Evolutionary conservation across 768 basidiomycete species (phyloP).

Genomic region (Mycena galericulata): DNA sequence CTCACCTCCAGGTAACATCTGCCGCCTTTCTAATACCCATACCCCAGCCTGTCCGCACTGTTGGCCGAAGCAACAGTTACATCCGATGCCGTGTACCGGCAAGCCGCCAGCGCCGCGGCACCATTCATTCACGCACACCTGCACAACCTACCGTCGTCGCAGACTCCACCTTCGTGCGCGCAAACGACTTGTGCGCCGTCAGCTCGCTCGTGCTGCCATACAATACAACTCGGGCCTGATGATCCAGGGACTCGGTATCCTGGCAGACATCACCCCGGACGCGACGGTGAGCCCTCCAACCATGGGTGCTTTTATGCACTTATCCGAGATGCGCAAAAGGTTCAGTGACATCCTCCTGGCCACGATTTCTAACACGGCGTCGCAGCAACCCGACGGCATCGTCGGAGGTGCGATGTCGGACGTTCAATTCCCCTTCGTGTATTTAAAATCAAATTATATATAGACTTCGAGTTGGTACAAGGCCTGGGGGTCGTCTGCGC

Average conservation of each 20-base stretch:
- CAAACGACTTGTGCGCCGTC: no score
- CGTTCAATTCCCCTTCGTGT: not conserved
- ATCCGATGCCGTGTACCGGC: slow-evolving; percentile 7
- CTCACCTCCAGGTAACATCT: not conserved
- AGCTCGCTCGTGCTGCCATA: no score
- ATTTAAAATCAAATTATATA: not conserved
- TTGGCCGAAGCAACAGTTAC: slow-evolving; percentile 18
- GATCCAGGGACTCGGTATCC: not conserved
- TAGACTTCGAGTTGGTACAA: not conserved
- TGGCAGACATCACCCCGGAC: not conserved
- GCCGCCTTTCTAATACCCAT: not conserved
- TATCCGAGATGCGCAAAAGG: no score
- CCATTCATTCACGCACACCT: slow-evolving; percentile 20
- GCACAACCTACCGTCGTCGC: slow-evolving; percentile 11
- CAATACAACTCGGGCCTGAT: slow-evolving; percentile 7
- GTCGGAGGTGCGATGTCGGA: not conserved
- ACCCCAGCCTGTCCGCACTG: slow-evolving; percentile 9
- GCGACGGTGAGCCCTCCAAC: not conserved
- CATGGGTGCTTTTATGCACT: no score
- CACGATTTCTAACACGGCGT: not conserved
- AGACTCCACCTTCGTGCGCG: not conserved
- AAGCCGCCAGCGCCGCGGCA: not conserved
- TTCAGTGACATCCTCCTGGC: not conserved
- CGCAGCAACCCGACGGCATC: not conserved
- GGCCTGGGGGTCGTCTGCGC: not conserved